These are phyloP conservation scores for Emericellopsis cladophorae DNA, from an alignment of 2,329 filamentous ascomycete species.

Conservation along the genomic window DNA sequence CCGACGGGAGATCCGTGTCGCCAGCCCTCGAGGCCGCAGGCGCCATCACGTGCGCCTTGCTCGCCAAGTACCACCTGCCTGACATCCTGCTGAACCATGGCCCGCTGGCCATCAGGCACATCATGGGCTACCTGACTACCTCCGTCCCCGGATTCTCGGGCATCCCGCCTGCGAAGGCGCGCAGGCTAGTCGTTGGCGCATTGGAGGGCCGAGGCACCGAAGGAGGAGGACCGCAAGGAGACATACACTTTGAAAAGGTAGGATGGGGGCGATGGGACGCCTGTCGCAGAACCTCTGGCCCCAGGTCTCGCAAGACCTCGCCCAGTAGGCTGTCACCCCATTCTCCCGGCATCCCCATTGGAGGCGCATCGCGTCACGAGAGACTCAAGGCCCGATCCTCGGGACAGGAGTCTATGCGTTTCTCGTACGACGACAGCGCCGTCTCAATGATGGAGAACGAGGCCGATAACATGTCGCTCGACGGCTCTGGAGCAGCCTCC, in stretches of 20 bases:
- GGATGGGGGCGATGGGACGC: constrained; percentile 97
- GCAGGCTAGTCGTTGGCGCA: constrained; percentile 82
- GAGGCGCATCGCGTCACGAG: constrained; percentile 26
- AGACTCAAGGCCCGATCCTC: constrained; percentile 42
- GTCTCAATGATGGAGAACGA: constrained; percentile 66
- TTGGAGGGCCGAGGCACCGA: constrained; percentile 66
- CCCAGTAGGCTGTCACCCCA: constrained; percentile 23
- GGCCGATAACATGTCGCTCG: constrained; percentile 89
- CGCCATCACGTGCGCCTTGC: constrained; percentile 70
- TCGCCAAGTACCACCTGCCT: constrained; percentile 83
- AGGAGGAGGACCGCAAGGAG: constrained; percentile 49
- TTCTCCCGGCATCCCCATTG: constrained; percentile 42
- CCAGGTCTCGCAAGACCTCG: constrained; percentile 29
- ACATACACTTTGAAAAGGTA: constrained; percentile 85
- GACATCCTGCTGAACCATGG: constrained; percentile 83
- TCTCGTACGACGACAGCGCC: constrained; percentile 58
- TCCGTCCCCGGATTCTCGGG: constrained; percentile 85
- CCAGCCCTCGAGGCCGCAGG: constrained; percentile 57
- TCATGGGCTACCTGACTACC: constrained; percentile 89
- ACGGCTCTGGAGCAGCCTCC: constrained; percentile 56
- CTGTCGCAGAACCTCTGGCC: constrained; percentile 52
- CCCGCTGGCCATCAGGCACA: constrained; percentile 83
- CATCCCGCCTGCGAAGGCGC: constrained; percentile 79
- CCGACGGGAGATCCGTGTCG: constrained; percentile 25
- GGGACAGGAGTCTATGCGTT: constrained; percentile 59